Evolutionary conservation across 1,139 yeast species (phyloP), one percentile per base, ranked within the genome.

Genomic region (Pichia sp.): DNA sequence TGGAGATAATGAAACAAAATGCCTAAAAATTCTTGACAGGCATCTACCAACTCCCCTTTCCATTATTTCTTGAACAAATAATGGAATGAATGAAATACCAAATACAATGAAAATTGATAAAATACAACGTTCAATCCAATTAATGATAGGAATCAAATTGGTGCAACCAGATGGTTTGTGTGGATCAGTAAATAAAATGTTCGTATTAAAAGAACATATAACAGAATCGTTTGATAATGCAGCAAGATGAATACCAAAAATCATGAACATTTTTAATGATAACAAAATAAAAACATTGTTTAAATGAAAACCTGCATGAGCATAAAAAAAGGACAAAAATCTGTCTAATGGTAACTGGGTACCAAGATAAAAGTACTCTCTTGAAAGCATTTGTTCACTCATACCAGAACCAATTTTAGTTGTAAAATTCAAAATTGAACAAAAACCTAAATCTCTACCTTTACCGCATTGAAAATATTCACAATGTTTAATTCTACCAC

Each of bases 381-480:
- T 65, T 0, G 81, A 76, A 13, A 78, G 68, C 69, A 76, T 73
- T 58, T 78, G 83, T 59, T 78, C 83, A 5, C 81, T 81, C 82
- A 78, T 78, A 6, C 83, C 83, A 11, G 82, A 78, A 1, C 83
- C 83, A 56, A 78, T 77, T 54, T 78, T 78, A 13, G 81, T 76
- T 9, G 80, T 77, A 61, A 78, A 78, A 56, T 77, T 78, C 56
- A 76, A 66, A 50, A 78, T 78, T 0, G 81, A 76, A 0, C 79
- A 76, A 63, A 78, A 78, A 0, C 83, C 82, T 45, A 78, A 66
- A 64, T 78, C 83, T 54, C 82, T 67, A 5, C 83, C 83, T 58
- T 78, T 78, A 9, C 83, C 83, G 65, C 83, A 78, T 63, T 78
- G 82, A 66, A 75, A 72, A 56, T 76, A 78, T 56, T 78, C 82